Evolutionary conservation across 2,329 filamentous ascomycete species (phyloP).

Genomic region (Penicillium sp.): DNA sequence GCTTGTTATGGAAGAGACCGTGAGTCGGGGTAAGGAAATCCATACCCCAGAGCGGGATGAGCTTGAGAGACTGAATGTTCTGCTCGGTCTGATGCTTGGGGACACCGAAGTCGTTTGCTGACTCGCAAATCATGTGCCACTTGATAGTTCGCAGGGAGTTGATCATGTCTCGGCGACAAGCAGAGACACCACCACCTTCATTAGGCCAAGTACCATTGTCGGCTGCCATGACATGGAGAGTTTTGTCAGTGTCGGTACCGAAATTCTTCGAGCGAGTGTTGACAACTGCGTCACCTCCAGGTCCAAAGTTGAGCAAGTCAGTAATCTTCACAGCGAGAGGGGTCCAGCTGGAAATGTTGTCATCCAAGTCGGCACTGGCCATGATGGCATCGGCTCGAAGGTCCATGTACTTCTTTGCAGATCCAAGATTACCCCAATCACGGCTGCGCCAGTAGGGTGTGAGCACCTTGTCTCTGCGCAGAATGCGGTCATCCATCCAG

Average conservation of each 20-base stretch:
- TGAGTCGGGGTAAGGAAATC: conserved; percentile 57
- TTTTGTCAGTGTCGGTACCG: conserved; percentile 52
- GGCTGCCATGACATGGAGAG: conserved; percentile 54
- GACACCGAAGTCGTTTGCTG: conserved; percentile 58
- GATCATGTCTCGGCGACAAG: conserved; percentile 58
- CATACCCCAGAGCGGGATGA: conserved; percentile 58
- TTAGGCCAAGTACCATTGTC: conserved; percentile 58
- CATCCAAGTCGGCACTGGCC: conserved; percentile 55
- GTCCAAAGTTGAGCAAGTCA: conserved; percentile 55
- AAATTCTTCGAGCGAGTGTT: conserved; percentile 52
- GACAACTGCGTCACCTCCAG: conserved; percentile 56
- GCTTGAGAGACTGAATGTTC: conserved; percentile 57
- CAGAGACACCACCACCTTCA: conserved; percentile 57
- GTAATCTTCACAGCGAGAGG: conserved; percentile 54
- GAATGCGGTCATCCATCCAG: conserved; percentile 54
- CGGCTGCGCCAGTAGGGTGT: conserved; percentile 50
- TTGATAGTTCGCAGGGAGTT: conserved; percentile 56
- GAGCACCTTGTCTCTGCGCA: conserved; percentile 50
- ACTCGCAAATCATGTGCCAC: conserved; percentile 58
- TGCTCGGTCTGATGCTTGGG: conserved; percentile 59
- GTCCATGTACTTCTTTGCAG: conserved; percentile 48
- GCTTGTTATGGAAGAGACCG: conserved; percentile 56
- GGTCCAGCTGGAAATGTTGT: conserved; percentile 56
- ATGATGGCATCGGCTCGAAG: conserved; percentile 53
- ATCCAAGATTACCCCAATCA: conserved; percentile 45